A percentile compares a stretch with the other conserved stretches of the same genome.
These are phyloP conservation scores for Sanghuangporus sanghuang DNA, from an alignment of 1,284 basidiomycete genomes.

Conservation along the genomic window DNA sequence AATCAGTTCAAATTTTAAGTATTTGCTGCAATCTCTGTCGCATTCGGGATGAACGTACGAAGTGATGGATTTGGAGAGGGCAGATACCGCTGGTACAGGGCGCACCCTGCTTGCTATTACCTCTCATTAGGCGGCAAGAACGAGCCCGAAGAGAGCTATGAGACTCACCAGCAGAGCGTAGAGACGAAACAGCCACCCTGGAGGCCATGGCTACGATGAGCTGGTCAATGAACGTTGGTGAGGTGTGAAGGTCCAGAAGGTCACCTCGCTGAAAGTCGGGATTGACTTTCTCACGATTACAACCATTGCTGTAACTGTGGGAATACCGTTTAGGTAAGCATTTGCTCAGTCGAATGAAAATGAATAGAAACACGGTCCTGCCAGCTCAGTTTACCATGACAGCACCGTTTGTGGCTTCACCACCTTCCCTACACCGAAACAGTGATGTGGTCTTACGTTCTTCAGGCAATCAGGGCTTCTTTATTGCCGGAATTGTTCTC, in stretches of 20 bases:
- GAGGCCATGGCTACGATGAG: slow-evolving; percentile 48
- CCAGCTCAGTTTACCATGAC: slow-evolving; percentile 22
- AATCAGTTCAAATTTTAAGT: background rate
- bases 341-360: background rate
- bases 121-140: background rate
- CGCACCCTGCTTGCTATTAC: slow-evolving; percentile 37
- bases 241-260: background rate
- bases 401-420: background rate
- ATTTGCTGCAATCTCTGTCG: background rate
- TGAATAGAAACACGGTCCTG: slow-evolving; percentile 11
- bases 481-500: slow-evolving; percentile 30
- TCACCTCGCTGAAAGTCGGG: background rate
- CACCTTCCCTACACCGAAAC: background rate
- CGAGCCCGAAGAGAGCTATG: background rate
- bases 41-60: slow-evolving; percentile 41
- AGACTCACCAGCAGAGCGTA: slow-evolving; percentile 54
- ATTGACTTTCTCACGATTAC: slow-evolving; percentile 19
- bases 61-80: slow-evolving; percentile 45
- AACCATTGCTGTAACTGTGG: slow-evolving; percentile 18
- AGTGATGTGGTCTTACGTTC: slow-evolving; percentile 32
- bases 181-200: slow-evolving; percentile 62
- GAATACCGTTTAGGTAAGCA: slow-evolving; percentile 11
- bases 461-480: slow-evolving; percentile 32
- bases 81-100: slow-evolving; percentile 47
- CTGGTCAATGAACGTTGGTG: background rate